Base-by-base conservation (phyloP, 345 rosid species). In the Limnanthes douglasii region DNA sequence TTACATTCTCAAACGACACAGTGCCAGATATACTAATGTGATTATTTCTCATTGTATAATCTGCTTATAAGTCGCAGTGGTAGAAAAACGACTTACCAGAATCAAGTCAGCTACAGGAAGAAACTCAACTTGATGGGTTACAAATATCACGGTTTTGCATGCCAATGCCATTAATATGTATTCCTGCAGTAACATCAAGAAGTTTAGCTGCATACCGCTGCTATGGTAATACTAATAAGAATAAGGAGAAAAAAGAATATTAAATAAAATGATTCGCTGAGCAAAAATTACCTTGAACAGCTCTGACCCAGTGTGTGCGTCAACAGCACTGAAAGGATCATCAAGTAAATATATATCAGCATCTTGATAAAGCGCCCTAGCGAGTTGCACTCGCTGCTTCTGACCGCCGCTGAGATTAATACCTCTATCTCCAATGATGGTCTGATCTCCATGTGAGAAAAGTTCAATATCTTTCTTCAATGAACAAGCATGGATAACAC, bases 41-140 rank as follows among this genome's bases (percentile, higher is more conserved):
- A 28, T n/a, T 10, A 5, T 21, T 28, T n/a, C 12, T 28, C 32
- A 28, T 28, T 7, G 17, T 18, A 36, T n/a, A 28, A n/a, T n/a
- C n/a, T n/a, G n/a, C n/a, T n/a, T n/a, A n/a, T n/a, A n/a, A n/a
- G n/a, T n/a, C n/a, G n/a, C n/a, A n/a, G n/a, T n/a, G n/a, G n/a
- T n/a, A n/a, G 26, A 21, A 46, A 48, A 57, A 37, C 19, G 14
- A 48, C 85, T 23, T 67, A 92, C 99, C 96, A 92, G 65, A 47
- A 92, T 92, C 58, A 85, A 56, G 57, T 85, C 96, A 40, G 99
- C 94, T 31, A 80, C 57, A 3, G 96, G 99, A 39, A 92, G 68
- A 75, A 85, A 92, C 62, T 92, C 99, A 45, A 92, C 94, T 75
- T 92, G 99, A 71, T 92, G 99, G 31, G 99, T 92, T 59, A 92